Conservation (phyloP, 2,329 filamentous ascomycete genomes). For the Alternaria dauci region DNA sequence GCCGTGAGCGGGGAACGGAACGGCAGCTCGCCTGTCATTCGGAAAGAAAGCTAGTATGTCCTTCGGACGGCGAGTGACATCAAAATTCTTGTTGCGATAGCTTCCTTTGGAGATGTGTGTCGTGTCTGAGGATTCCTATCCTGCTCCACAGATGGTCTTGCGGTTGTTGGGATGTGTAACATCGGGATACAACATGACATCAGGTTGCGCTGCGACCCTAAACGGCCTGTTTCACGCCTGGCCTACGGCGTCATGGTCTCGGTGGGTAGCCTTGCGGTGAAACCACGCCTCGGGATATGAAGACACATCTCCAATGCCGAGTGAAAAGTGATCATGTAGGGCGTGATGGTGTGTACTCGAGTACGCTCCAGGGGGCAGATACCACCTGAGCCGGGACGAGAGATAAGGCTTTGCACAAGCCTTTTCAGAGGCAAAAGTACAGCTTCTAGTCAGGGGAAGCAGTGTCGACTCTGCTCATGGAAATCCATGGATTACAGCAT, state of each 20-base stretch:
- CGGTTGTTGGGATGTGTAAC: slow-evolving; percentile 17
- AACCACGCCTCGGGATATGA: slow-evolving; percentile 2
- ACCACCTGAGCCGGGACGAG: slow-evolving; percentile 39
- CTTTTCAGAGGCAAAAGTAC: background rate
- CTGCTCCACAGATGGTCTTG: background rate
- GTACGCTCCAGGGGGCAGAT: slow-evolving; percentile 27
- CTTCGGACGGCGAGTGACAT: background rate
- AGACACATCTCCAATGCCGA: background rate
- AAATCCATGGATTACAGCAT: slow-evolving; percentile 5
- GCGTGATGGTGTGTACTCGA: slow-evolving; percentile 19
- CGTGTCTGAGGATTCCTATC: background rate
- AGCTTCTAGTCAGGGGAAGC: slow-evolving; percentile 13
- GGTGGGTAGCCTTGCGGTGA: background rate
- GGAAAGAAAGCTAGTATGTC: background rate
- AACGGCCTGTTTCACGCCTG: slow-evolving; percentile 2
- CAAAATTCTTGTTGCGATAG: background rate
- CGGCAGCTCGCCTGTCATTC: background rate
- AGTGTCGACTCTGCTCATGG: slow-evolving; percentile 24
- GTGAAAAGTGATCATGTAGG: slow-evolving; percentile 8
- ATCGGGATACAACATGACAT: slow-evolving; percentile 18
- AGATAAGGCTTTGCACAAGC: slow-evolving; percentile 23
- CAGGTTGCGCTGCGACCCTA: slow-evolving; percentile 7
- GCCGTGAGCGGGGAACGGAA: background rate
- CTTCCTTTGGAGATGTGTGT: background rate
- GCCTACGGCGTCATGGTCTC: background rate